phyloP scores from a whole-genome alignment of 805 yeast species.

The Saccharomyces paradoxus region DNA sequence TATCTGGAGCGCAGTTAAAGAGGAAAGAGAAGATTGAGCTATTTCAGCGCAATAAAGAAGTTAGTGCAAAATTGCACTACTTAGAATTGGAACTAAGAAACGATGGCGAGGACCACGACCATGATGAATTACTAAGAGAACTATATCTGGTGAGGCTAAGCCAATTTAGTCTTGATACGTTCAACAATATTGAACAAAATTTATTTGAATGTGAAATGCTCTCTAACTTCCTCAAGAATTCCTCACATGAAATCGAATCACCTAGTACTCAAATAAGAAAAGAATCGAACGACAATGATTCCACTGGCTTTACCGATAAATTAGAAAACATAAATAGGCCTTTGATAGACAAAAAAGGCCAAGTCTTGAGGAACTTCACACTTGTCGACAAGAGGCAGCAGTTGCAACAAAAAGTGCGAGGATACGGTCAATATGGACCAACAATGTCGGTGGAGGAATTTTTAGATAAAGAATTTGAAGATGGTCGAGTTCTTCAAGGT shows the following conservation, averaged over 20 bases:
- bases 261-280: constrained; percentile 6
- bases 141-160: constrained; percentile 49
- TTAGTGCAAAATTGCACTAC: constrained; percentile 37
- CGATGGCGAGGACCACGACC: constrained; percentile 39
- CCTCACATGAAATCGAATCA: constrained; percentile 10
- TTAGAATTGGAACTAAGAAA: constrained; percentile 32
- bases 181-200: constrained; percentile 48
- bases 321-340: constrained; percentile 47
- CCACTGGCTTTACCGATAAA: constrained; percentile 53
- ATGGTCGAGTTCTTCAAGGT: constrained; percentile 68
- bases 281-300: constrained; percentile 22
- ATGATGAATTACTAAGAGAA: constrained; percentile 57
- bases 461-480: constrained; percentile 72
- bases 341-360: constrained; percentile 62
- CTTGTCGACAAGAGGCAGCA: constrained; percentile 53
- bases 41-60: constrained; percentile 51
- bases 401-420: constrained; percentile 59
- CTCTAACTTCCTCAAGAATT: constrained; percentile 31
- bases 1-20: constrained; percentile 31
- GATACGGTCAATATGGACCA: constrained; percentile 88
- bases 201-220: constrained; percentile 62
- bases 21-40: constrained; percentile 69
- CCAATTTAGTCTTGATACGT: constrained; percentile 44
- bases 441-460: constrained; percentile 93
- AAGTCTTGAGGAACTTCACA: constrained; percentile 77